These are phyloP conservation scores for Pythium myriotylum DNA, from an alignment of 352 stramenopile species.

Conservation along the genomic window DNA sequence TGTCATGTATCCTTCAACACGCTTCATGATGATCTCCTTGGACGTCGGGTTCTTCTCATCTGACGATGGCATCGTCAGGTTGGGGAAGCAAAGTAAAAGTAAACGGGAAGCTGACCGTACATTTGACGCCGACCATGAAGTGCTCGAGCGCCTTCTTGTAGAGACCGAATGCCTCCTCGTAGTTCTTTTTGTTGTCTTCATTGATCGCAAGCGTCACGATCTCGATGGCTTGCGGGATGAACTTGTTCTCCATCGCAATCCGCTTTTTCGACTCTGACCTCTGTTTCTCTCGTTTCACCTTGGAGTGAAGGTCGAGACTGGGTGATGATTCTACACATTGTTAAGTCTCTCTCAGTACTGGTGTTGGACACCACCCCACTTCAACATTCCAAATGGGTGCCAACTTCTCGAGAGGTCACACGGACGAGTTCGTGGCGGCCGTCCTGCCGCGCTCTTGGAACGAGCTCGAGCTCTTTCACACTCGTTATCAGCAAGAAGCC, in stretches of 20 bases:
- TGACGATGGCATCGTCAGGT: too few relatives aligned
- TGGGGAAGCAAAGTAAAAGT: too few relatives aligned
- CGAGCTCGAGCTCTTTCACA: slow-evolving; percentile 56
- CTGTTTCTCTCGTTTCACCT: slow-evolving; percentile 1
- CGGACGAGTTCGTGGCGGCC: slow-evolving; percentile 38
- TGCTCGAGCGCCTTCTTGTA: slow-evolving; percentile 91
- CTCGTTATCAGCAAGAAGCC: slow-evolving; percentile 64
- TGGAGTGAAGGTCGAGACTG: slow-evolving; percentile 12
- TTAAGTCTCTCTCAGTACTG: slow-evolving; percentile 25
- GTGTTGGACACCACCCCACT: slow-evolving; percentile 21
- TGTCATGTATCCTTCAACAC: slow-evolving; percentile 90
- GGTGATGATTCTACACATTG: slow-evolving; percentile 25
- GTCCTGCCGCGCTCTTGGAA: slow-evolving; percentile 54
- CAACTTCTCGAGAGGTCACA: slow-evolving; percentile 49
- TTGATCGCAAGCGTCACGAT: slow-evolving; percentile 88
- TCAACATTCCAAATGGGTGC: slow-evolving; percentile 56
- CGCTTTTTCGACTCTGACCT: background rate
- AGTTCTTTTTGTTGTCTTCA: slow-evolving; percentile 90
- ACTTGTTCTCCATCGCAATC: slow-evolving; percentile 87
- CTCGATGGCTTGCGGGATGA: slow-evolving; percentile 90
- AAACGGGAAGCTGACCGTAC: slow-evolving; percentile 30
- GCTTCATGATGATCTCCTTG: slow-evolving; percentile 90
- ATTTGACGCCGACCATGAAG: slow-evolving; percentile 91
- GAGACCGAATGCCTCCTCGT: slow-evolving; percentile 82
- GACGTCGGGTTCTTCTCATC: slow-evolving; percentile 92